Percentiles rank a stretch among this genome's conserved stretches.
Evolutionary conservation across 306 rosid species (phyloP).

Genomic region (Medicago arabica): DNA sequence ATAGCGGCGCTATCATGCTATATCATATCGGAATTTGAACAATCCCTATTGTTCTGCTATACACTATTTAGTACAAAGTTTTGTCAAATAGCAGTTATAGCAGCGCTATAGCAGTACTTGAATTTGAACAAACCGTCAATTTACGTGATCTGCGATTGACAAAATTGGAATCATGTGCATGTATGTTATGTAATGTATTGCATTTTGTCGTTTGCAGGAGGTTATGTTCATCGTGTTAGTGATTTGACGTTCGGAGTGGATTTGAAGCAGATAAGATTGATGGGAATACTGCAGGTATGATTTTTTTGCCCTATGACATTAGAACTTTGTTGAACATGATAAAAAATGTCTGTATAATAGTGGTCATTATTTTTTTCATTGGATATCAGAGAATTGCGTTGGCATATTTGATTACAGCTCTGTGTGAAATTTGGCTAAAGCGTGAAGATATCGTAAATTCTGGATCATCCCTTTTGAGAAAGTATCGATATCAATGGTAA

Average conservation of each 20-base stretch:
- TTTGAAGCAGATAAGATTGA: slow-evolving; percentile 73
- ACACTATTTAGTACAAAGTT: background rate
- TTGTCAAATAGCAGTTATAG: no score
- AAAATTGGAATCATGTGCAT: background rate
- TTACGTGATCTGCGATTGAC: background rate
- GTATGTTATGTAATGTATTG: background rate
- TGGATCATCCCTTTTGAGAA: slow-evolving; percentile 64
- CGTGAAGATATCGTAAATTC: slow-evolving; percentile 61
- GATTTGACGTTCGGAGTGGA: slow-evolving; percentile 90
- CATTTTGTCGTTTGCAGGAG: slow-evolving; percentile 57
- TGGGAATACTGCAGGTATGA: slow-evolving; percentile 87
- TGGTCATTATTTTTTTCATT: slow-evolving; percentile 18
- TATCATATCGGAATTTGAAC: no score
- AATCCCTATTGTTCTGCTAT: background rate
- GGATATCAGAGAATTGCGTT: slow-evolving; percentile 78
- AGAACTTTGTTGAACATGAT: background rate
- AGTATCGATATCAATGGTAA: slow-evolving; percentile 82
- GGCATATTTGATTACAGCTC: slow-evolving; percentile 77
- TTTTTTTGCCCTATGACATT: background rate
- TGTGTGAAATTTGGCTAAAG: slow-evolving; percentile 96
- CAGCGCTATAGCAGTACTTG: background rate
- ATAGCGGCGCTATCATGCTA: no score
- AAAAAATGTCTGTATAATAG: slow-evolving; percentile 2
- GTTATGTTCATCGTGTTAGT: slow-evolving; percentile 80
- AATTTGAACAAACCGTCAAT: background rate